Percentiles rank a stretch among this genome's conserved stretches.
phyloP scores from a whole-genome alignment of 1,139 yeast genomes.

The Williopsis jadinii region DNA sequence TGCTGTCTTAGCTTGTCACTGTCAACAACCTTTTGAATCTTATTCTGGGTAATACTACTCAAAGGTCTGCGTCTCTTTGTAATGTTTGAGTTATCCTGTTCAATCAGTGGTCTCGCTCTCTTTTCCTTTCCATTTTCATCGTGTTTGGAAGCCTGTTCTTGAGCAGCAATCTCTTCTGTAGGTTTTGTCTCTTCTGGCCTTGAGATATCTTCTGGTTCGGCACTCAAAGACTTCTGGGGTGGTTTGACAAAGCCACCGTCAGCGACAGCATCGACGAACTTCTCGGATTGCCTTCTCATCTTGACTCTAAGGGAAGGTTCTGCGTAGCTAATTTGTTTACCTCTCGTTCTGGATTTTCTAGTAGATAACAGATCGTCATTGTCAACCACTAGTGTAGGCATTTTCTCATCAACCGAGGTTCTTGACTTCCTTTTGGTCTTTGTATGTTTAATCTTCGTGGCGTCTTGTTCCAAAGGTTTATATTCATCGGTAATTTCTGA shows the following conservation, averaged over 20 bases:
- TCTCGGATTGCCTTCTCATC: constrained; percentile 62
- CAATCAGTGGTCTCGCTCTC: constrained; percentile 9
- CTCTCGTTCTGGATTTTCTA: constrained; percentile 35
- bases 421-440: constrained; percentile 24
- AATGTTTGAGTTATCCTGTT: constrained; percentile 17
- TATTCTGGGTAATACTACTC: constrained; percentile 11
- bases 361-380: constrained; percentile 16
- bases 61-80: constrained; percentile 23
- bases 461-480: constrained; percentile 13
- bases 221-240: not conserved
- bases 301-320: constrained; percentile 63
- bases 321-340: constrained; percentile 57
- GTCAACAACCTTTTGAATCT: constrained; percentile 8
- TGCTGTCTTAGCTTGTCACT: constrained; percentile 1
- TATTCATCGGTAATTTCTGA: constrained; percentile 15
- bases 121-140: not conserved
- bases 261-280: constrained; percentile 46
- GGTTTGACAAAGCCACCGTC: constrained; percentile 12
- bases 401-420: constrained; percentile 29
- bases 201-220: not conserved
- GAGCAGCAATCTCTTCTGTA: not conserved
- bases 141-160: not conserved
- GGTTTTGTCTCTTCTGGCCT: not conserved
- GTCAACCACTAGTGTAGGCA: constrained; percentile 23
- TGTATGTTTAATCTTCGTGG: constrained; percentile 21